A percentile compares a stretch with the other conserved stretches of the same genome.
Evolutionary conservation across 805 yeast genomes (phyloP).

Genomic region (Pichia scutulata): DNA sequence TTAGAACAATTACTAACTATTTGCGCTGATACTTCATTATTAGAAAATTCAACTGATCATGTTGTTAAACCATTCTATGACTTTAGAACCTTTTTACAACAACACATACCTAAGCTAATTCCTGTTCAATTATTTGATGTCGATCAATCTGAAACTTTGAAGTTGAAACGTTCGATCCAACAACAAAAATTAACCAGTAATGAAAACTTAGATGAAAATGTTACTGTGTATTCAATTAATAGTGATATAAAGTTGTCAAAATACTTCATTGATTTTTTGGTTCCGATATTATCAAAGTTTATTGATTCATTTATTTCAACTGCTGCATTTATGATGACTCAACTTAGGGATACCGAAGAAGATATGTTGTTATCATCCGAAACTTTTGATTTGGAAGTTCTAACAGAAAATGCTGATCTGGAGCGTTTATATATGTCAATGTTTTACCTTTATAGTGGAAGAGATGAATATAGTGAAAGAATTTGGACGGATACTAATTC

Average conservation of each 20-base stretch:
- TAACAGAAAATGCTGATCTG: conserved; percentile 70
- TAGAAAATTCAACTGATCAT: conserved; percentile 10
- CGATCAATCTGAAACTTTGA: conserved; percentile 35
- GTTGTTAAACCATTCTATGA: conserved; percentile 41
- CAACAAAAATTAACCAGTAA: conserved; percentile 23
- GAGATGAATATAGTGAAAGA: conserved; percentile 47
- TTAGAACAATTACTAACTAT: conserved; percentile 58
- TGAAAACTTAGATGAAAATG: conserved; percentile 24
- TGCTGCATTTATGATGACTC: conserved; percentile 59
- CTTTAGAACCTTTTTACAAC: conserved; percentile 57
- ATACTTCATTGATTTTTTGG: conserved; percentile 31
- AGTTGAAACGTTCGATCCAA: conserved; percentile 23
- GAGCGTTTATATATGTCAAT: conserved; percentile 80
- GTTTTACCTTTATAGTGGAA: conserved; percentile 55
- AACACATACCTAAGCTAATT: conserved; percentile 50
- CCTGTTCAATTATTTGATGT: conserved; percentile 48
- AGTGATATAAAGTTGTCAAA: conserved; percentile 15
- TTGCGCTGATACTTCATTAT: conserved; percentile 46
- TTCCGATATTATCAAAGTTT: conserved; percentile 40
- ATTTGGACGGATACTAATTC: conserved; percentile 68
- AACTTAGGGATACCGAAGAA: conserved; percentile 66
- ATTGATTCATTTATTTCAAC: conserved; percentile 50
- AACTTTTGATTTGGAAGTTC: conserved; percentile 49
- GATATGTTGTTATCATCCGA: conserved; percentile 55
- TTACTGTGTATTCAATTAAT: conserved; percentile 20